Base-by-base conservation (phyloP, 768 basidiomycete species). In the Russula emetica region DNA sequence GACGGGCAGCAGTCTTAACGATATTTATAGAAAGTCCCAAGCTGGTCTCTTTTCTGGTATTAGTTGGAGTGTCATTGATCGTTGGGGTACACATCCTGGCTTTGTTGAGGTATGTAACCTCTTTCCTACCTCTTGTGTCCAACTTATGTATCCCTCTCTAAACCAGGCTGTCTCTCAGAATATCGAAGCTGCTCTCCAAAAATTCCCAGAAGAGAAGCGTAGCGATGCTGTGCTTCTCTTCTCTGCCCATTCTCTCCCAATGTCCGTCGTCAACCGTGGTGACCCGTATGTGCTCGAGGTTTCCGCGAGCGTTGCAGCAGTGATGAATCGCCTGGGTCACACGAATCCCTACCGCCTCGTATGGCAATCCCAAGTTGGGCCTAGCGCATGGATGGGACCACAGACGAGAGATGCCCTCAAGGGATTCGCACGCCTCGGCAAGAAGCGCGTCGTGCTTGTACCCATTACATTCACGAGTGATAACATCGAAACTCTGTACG, bases 381-480 rank as follows among this genome's bases (percentile, higher is more conserved):
- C 97, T 4, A 89, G 87, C 42, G 91, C 95, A 22, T 98, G 97
- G 97, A 92, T 98, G 84, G 97, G 97, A 5, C 94, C 93, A 78
- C 94, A 98, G 75, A 99, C 97, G 2, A 80, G 83, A 20, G 94
- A 92, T 58, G 91, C 94, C 51, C 77, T 99, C 72, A 93, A 97
- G 79, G 91, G 90, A 20, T 80, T 92, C 49, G 87, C 88, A 57
- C 82, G 86, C 20, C 77, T 91, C 45, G 89, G 88, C 34, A 83
- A 80, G 73, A 92, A 90, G 74, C 83, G 86, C 66, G 86, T 82
- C 4, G 80, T 98, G 61, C 78, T 98, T 44, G 85, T 99, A 8
- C 97, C 97, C 0, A 94, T 99, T 66, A 97, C 97, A 28, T 99
- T 99, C 78, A 99, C 97, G 16, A 94, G 90, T 73, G 97, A 99